These are phyloP conservation scores for Aspergillus fischeri DNA, from an alignment of 2,329 filamentous ascomycete genomes.

Conservation along the genomic window DNA sequence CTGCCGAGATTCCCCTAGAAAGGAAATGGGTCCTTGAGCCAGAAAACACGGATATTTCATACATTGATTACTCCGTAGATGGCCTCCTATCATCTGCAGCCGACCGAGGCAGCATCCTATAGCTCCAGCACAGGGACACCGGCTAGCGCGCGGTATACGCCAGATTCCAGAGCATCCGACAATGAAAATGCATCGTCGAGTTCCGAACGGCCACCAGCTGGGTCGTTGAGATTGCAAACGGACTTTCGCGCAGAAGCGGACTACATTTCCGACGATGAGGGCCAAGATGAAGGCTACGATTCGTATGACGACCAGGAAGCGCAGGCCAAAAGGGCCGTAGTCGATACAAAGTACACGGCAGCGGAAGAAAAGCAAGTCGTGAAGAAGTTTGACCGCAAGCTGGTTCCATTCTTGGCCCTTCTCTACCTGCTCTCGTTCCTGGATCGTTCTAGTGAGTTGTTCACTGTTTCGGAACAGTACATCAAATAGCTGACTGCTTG, in stretches of 20 bases:
- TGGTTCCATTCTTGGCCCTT: constrained; percentile 76
- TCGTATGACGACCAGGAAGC: constrained; percentile 21
- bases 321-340: constrained; percentile 6
- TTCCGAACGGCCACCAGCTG: constrained; percentile 14
- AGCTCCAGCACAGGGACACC: constrained; percentile 21
- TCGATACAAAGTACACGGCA: constrained; percentile 36
- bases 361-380: constrained; percentile 72
- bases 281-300: constrained; percentile 25
- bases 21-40: not conserved
- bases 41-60: not conserved
- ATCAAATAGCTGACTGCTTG: constrained; percentile 2
- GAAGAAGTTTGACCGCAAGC: constrained; percentile 68
- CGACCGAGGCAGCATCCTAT: constrained; percentile 24
- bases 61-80: constrained; percentile 12
- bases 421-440: constrained; percentile 83
- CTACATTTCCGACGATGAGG: constrained; percentile 16
- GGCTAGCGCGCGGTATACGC: constrained; percentile 29
- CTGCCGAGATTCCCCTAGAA: not conserved
- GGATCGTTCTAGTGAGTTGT: constrained; percentile 70
- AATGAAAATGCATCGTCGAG: constrained; percentile 15
- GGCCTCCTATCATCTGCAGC: constrained; percentile 20
- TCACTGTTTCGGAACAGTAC: not conserved
- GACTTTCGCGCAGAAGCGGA: constrained; percentile 24
- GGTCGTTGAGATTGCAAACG: constrained; percentile 31
- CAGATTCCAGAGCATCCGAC: constrained; percentile 31